Percentiles rank a stretch among this genome's conserved stretches.
Evolutionary conservation across 2,329 filamentous ascomycete genomes (phyloP).

Genomic region (Talaromyces atroroseus): DNA sequence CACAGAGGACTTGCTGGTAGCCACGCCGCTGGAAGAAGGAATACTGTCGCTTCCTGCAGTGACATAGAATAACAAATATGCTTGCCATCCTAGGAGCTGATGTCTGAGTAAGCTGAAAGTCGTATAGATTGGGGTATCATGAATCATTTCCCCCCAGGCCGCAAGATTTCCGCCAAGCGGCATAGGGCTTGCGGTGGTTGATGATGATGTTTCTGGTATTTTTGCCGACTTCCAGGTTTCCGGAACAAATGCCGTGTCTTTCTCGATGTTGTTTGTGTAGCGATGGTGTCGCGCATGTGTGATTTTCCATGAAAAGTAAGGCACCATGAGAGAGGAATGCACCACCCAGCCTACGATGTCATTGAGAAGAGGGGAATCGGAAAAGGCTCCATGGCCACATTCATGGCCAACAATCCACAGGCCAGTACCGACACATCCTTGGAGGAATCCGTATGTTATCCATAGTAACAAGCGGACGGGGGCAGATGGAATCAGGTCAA

Average conservation of each 20-base stretch:
- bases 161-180: neutral
- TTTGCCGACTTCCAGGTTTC: neutral
- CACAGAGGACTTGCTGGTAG: slow-evolving; percentile 17
- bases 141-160: neutral
- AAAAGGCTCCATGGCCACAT: slow-evolving; percentile 65
- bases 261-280: slow-evolving; percentile 61
- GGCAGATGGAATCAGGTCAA: neutral
- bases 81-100: slow-evolving; percentile 52
- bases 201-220: neutral
- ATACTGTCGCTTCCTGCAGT: slow-evolving; percentile 46
- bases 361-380: slow-evolving; percentile 47
- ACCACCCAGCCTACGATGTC: slow-evolving; percentile 57
- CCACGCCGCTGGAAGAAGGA: slow-evolving; percentile 22
- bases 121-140: neutral
- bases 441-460: slow-evolving; percentile 51
- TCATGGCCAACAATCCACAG: slow-evolving; percentile 67
- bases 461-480: neutral
- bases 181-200: neutral
- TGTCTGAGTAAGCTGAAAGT: neutral
- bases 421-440: slow-evolving; percentile 60
- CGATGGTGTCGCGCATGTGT: slow-evolving; percentile 64
- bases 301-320: slow-evolving; percentile 68
- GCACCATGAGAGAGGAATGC: slow-evolving; percentile 61
- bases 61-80: slow-evolving; percentile 58
- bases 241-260: slow-evolving; percentile 58